Base-by-base conservation (phyloP, 2,329 filamentous ascomycete genomes). In the Pestalotiopsis sp. region DNA sequence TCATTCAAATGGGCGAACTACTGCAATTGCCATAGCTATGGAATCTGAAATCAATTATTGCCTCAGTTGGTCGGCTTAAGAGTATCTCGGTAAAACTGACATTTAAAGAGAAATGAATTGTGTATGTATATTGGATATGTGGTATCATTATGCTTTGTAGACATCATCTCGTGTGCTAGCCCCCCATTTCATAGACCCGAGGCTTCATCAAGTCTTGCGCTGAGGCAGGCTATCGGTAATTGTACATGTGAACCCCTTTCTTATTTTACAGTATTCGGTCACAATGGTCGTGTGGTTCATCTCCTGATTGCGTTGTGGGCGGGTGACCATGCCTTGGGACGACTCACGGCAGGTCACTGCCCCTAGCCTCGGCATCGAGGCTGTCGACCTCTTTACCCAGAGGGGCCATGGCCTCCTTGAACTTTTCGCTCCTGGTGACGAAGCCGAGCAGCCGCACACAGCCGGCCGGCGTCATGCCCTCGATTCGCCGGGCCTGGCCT, bases 401-500 rank as follows among this genome's bases (percentile, higher is more conserved):
- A 38, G 77, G 76, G 66, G 76, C 73, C 60, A 73, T 12, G 20
- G 68, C 62, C 38, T 67, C 70, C 36, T 71, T 70, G 64, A 73
- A 67, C 57, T 68, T 65, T 27, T 68, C 61, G 11, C 27, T 63
- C 45, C 62, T 38, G n/a, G 58, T 67, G 27, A 94, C 90, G 77
- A 88, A 87, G 27, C 84, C 85, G 68, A 95, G 80, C 70, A 96
- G 77, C 67, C 88, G 81, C 58, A 91, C 76, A 68, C 86, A 86
- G 0, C 88, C 89, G 0, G 87, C 83, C 0, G 90, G 89, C 23
- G 89, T 91, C 70, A 92, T 84, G 4, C 95, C 95, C 80, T 99
- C 96, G 12, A 98, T 89, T 14, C 96, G 84, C 63, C 94, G 86
- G 39, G 95, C 95, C 86, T 98, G 96, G 0, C 93, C 95, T 25